phyloP scores from a whole-genome alignment of 352 stramenopile genomes.

The Plasmopara viticola region DNA sequence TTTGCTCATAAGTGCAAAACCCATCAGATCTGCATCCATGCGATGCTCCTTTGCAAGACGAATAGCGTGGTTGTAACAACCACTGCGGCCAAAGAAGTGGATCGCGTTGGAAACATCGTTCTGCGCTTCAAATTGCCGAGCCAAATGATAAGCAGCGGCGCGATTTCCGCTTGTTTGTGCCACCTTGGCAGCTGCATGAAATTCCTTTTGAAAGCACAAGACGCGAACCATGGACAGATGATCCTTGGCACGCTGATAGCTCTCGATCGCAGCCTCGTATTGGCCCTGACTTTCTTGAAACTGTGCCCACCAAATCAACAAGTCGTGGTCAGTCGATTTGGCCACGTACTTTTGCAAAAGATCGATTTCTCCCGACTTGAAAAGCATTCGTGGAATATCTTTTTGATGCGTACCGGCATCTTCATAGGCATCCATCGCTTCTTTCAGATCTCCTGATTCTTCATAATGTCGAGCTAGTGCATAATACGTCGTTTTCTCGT shows the following conservation, averaged over 20 bases:
- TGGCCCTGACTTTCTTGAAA: constrained; percentile 89
- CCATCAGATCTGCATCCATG: constrained; percentile 89
- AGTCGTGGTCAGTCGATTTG: constrained; percentile 76
- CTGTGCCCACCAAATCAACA: constrained; percentile 91
- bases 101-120: constrained; percentile 86
- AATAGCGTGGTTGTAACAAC: constrained; percentile 92
- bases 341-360: constrained; percentile 89
- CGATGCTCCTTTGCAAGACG: constrained; percentile 86
- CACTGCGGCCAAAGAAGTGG: constrained; percentile 84
- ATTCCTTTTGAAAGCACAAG: constrained; percentile 87
- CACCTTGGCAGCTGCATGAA: constrained; percentile 76
- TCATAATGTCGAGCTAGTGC: constrained; percentile 88
- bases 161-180: constrained; percentile 73
- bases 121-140: constrained; percentile 77
- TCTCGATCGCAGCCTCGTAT: constrained; percentile 82
- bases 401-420: constrained; percentile 82
- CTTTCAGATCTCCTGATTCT: constrained; percentile 76
- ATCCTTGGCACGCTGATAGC: constrained; percentile 85
- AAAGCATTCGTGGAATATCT: constrained; percentile 92
- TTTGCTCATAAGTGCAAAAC: constrained; percentile 87
- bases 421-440: constrained; percentile 91
- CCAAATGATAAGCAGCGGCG: constrained; percentile 81
- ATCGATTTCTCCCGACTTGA: constrained; percentile 81
- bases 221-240: constrained; percentile 89
- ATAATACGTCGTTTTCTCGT: constrained; percentile 89